phyloP scores from a whole-genome alignment of 169 alveolate genomes.

The Eimeria maxima region DNA sequence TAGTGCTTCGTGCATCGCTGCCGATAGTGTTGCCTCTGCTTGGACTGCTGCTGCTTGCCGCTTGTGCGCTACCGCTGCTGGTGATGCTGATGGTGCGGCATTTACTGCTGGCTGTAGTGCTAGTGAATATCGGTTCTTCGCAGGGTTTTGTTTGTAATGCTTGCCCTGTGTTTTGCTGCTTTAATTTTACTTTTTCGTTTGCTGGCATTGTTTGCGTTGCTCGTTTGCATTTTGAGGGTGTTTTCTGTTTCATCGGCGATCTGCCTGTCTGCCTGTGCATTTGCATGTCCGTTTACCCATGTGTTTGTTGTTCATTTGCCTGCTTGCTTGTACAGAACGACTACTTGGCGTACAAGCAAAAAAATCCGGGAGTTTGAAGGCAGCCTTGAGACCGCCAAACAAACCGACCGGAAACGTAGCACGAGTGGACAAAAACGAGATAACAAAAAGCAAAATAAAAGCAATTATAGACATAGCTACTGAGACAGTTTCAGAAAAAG shows the following conservation, averaged over 20 bases:
- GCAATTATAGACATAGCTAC: background rate
- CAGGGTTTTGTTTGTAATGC: background rate
- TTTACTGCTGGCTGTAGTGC: background rate
- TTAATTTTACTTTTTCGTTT: background rate
- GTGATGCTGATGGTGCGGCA: too few relatives aligned
- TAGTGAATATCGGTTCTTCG: background rate
- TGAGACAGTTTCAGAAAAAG: background rate
- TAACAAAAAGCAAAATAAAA: background rate
- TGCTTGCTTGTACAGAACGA: slow-evolving; percentile 15
- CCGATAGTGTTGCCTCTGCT: background rate
- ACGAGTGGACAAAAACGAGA: background rate
- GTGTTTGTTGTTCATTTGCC: background rate
- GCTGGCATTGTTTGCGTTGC: background rate
- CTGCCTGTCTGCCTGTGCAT: background rate
- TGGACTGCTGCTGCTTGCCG: background rate
- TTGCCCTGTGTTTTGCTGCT: background rate
- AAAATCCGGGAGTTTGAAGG: slow-evolving; percentile 36
- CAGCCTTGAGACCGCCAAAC: background rate
- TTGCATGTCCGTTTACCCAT: background rate
- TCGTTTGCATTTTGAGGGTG: background rate
- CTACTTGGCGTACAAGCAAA: slow-evolving; percentile 37
- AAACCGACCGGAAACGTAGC: background rate
- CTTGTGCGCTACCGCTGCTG: too few relatives aligned
- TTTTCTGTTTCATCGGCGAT: background rate
- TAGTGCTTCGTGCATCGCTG: too few relatives aligned